Evolutionary conservation across 345 rosid species (phyloP), one percentile per base, ranked within the genome.

Genomic region (Eucalyptus curtisii): DNA sequence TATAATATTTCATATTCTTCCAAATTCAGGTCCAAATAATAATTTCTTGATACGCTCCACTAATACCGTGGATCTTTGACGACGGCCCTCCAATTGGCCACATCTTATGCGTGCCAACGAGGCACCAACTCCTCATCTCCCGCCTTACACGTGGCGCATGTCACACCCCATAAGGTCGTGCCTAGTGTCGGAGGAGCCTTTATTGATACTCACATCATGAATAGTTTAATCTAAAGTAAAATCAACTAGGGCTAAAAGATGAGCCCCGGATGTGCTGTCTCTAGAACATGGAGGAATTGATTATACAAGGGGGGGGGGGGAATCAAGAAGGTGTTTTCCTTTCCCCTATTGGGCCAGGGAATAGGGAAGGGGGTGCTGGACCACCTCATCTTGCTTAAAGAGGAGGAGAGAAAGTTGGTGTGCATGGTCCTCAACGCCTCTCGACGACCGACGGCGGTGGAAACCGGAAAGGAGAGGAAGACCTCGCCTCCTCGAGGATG

Each of bases 371-470:
- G 88, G 49, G 59, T 8, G 30, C 37, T 40, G 89, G 93, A 88
- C 91, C 89, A 87, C 89, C 57, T 22, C 40, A 76, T 20, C 89
- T 91, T 90, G 87, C 93, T 89, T 86, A 31, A 89, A 47, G 80
- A 47, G 48, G 68, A 61, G 61, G 87, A 49, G 45, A 48, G 57
- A 84, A 68, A 87, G 49, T 20, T 68, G 42, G 85, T 49, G 16
- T n/a, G 50, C 37, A 31, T 49, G 24, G 44, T 86, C 55, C 61
- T 76, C 84, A 20, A 20, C 47, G 47, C 47, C 84, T 76, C 30
- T 76, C 27, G 42, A 37, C 47, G 84, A 40, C 57, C 47, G 16
- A 76, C 13, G 84, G 44, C 24, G 47, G 84, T 13, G 47, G 84
- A 76, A 22, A 76, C 84, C 84, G 16, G 84, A 76, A 76, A 76